A percentile compares a stretch with the other conserved stretches of the same genome.
phyloP scores from a whole-genome alignment of 495 filamentous ascomycete genomes.

The Entonaema liquescens region DNA sequence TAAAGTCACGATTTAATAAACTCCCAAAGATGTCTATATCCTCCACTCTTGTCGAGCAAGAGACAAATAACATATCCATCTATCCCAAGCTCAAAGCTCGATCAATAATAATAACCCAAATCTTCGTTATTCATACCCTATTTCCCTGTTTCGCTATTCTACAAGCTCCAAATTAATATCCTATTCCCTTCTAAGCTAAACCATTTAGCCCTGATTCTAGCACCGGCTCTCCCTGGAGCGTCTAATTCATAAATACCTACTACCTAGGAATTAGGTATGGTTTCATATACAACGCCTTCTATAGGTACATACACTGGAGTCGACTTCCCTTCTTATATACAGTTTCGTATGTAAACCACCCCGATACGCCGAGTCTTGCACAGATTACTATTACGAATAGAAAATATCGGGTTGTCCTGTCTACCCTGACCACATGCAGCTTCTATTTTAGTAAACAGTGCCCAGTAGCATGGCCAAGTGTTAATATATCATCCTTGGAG shows the following conservation, averaged over 20 bases:
- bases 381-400: constrained; percentile 7
- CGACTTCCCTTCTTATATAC: neutral
- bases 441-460: neutral
- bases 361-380: constrained; percentile 6
- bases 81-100: neutral
- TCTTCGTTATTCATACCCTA: constrained; percentile 1
- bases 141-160: neutral
- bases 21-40: no score
- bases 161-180: neutral
- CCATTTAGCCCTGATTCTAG: neutral
- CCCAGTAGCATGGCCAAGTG: neutral
- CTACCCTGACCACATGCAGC: neutral
- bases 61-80: no score
- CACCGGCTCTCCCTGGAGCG: neutral
- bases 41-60: no score
- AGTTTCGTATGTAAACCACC: neutral
- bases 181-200: neutral
- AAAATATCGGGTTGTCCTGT: neutral
- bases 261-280: neutral
- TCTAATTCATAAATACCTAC: neutral
- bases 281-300: neutral
- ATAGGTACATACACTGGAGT: neutral
- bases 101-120: neutral
- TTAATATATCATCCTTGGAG: neutral
- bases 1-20: no score